Evolutionary conservation across 2,329 filamentous ascomycete genomes (phyloP), one percentile per base, ranked within the genome.

Genomic region (Mycosphaerella arachidis): DNA sequence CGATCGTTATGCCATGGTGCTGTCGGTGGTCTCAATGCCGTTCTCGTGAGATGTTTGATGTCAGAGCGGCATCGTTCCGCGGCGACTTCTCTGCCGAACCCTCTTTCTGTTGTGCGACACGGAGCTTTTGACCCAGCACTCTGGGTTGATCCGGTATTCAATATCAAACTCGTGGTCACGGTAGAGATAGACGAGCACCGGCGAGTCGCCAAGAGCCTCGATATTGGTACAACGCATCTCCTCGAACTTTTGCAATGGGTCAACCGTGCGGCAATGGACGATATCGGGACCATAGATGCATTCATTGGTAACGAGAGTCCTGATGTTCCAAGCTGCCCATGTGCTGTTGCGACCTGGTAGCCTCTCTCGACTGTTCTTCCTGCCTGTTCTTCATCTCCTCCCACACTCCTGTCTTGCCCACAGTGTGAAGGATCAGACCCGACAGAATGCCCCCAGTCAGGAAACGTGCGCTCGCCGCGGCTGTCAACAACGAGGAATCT

Each of bases 1-100:
- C 90, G 61, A 86, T 90, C 79, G 86, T 82, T 5, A 35, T 1
- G 82, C 80, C 62, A 73, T 77, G 46, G 66, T 86, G 53, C 75
- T 90, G 58, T 83, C 86, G 63, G 76, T 74, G 1, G 70, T 88
- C 1, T 76, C 74, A 33, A 77, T 75, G 31, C 72, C 73, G 79
- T 83, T 6, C 40, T 18, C 5, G 13, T 3, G 40, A 43, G 12
- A 43, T 43, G 40, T 43, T 18, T 18, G 40, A 43, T 78, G 79
- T 8, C 79, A 82, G 52, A 74, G 84, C 4, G 20, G 24, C 27
- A 1, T 6, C 29, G 46, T 50, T 50, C 46, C 20, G 46, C 46
- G 10, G 20, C 4, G 6, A 13, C 18, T 18, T 27, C 20, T 10
- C 7, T 7, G 40, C 37, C 37, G 37, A 16, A 40, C 4, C 16